Percentiles rank a stretch among this genome's conserved stretches.
These are phyloP conservation scores for Lecanicillium sp. DNA, from an alignment of 2,329 filamentous ascomycete genomes.

Conservation along the genomic window DNA sequence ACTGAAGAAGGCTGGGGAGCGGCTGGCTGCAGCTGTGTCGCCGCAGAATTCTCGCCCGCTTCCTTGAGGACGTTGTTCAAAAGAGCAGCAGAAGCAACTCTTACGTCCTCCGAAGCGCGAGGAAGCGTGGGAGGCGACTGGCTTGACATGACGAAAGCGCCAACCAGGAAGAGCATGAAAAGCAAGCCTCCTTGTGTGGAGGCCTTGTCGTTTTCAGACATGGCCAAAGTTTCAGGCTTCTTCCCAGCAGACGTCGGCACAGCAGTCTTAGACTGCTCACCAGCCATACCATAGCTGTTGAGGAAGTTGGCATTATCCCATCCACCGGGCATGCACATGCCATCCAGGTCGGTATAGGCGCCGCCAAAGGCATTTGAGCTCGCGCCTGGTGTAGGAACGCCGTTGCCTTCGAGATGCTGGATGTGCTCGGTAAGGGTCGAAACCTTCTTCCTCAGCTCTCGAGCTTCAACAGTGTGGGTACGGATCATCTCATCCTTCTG, in stretches of 20 bases:
- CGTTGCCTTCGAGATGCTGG: conserved; percentile 57
- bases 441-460: conserved; percentile 88
- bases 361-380: conserved; percentile 57
- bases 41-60: conserved; percentile 48
- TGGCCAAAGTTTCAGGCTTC: conserved; percentile 29
- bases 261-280: conserved; percentile 50
- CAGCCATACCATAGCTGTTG: conserved; percentile 58
- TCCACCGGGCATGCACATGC: conserved; percentile 68
- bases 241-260: conserved; percentile 44
- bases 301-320: conserved; percentile 74
- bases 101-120: conserved; percentile 71
- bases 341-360: conserved; percentile 65
- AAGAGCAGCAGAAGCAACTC: conserved; percentile 67
- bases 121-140: conserved; percentile 64
- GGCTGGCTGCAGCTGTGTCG: conserved; percentile 34
- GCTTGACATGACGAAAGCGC: conserved; percentile 91
- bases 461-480: conserved; percentile 80
- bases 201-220: conserved; percentile 47
- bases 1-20: conserved; percentile 45
- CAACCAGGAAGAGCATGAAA: conserved; percentile 93
- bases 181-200: conserved; percentile 74
- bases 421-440: conserved; percentile 68
- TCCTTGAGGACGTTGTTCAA: conserved; percentile 78
- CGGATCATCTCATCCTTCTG: conserved; percentile 92
- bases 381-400: conserved; percentile 30